Conservation (phyloP, 129 eudicot genomes). For the Flaveria ramosissima region DNA sequence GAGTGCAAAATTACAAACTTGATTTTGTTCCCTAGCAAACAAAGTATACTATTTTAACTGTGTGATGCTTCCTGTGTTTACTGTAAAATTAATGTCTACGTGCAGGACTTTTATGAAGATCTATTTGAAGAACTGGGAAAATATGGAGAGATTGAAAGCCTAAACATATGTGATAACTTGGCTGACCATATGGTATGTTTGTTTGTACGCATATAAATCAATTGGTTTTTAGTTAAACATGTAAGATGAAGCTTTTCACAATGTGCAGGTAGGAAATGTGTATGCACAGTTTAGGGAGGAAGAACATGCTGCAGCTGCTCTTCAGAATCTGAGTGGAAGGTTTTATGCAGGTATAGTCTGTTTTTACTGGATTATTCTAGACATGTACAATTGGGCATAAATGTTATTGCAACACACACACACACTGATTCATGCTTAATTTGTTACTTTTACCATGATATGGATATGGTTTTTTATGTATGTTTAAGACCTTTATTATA, state of each 20-base stretch:
- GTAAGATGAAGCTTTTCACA: neutral
- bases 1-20: neutral
- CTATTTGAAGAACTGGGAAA: conserved; percentile 90
- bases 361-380: neutral
- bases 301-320: conserved; percentile 89
- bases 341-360: conserved; percentile 56
- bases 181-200: conserved; percentile 95
- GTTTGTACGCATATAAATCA: neutral
- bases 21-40: neutral
- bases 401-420: neutral
- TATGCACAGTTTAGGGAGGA: conserved; percentile 98
- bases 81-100: neutral
- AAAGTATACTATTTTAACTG: neutral
- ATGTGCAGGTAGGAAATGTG: conserved; percentile 81
- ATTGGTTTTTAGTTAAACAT: conserved; percentile 4
- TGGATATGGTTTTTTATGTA: neutral
- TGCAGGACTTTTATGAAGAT: conserved; percentile 94
- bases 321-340: conserved; percentile 83
- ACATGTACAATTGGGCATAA: neutral
- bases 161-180: conserved; percentile 90
- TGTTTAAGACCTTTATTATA: neutral
- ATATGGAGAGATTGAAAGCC: conserved; percentile 94
- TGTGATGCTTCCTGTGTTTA: neutral
- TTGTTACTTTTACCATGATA: neutral
- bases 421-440: neutral